Percentiles rank a stretch among this genome's conserved stretches.
These are phyloP conservation scores for Spencermartinsiella ligniputridi DNA, from an alignment of 1,139 yeast genomes.

Conservation along the genomic window DNA sequence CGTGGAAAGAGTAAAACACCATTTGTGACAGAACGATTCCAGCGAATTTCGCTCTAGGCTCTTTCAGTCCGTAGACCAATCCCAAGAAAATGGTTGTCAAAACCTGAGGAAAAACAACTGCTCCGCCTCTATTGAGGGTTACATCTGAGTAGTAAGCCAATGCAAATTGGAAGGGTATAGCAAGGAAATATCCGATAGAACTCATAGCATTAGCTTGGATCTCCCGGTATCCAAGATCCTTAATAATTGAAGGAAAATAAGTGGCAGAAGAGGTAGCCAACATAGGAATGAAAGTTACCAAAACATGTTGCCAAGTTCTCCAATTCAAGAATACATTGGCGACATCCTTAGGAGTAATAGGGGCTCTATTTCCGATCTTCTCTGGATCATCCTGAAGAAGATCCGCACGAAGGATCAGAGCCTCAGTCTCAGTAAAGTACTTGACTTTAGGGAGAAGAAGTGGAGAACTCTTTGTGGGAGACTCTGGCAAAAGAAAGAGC, in stretches of 20 bases:
- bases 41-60: slow-evolving; percentile 9
- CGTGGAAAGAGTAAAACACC: slow-evolving; percentile 7
- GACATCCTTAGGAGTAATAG: slow-evolving; percentile 5
- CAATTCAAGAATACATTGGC: slow-evolving; percentile 8
- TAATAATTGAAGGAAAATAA: slow-evolving; percentile 8
- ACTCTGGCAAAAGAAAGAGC: slow-evolving; percentile 14
- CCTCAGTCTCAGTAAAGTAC: slow-evolving; percentile 4
- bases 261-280: slow-evolving; percentile 5
- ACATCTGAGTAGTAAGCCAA: slow-evolving; percentile 9
- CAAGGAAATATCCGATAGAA: slow-evolving; percentile 9
- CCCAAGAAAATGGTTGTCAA: slow-evolving; percentile 7
- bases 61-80: slow-evolving; percentile 4
- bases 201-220: slow-evolving; percentile 10
- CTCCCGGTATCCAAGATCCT: slow-evolving; percentile 6
- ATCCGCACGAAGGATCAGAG: slow-evolving; percentile 1
- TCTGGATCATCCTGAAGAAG: slow-evolving; percentile 9
- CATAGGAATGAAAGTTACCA: slow-evolving; percentile 11
- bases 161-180: slow-evolving; percentile 9
- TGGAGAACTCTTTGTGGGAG: slow-evolving; percentile 23
- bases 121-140: slow-evolving; percentile 6
- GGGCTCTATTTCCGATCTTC: slow-evolving; percentile 4
- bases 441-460: slow-evolving; percentile 6
- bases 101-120: slow-evolving; percentile 9
- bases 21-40: slow-evolving; percentile 9
- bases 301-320: slow-evolving; percentile 10